Conservation (phyloP, 73 alveolate species). For the Uronychia setigera region DNA sequence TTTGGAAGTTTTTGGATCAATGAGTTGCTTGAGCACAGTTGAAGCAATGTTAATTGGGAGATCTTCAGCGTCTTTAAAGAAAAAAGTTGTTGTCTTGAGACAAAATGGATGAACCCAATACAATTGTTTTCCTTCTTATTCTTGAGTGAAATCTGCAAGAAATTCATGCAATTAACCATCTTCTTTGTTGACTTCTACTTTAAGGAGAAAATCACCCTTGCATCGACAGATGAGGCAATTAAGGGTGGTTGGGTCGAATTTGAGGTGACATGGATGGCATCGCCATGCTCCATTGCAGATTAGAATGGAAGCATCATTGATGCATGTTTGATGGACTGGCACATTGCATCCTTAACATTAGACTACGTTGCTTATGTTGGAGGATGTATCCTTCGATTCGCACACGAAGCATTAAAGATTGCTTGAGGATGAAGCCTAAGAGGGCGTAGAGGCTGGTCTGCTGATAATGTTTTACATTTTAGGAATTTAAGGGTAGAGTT, state of each 20-base stretch:
- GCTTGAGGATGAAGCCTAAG: no score
- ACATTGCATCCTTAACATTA: not conserved
- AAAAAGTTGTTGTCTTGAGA: not conserved
- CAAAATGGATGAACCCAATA: not conserved
- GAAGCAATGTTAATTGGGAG: no score
- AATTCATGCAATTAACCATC: not conserved
- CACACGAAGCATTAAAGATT: not conserved
- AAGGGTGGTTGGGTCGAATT: not conserved
- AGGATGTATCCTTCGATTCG: not conserved
- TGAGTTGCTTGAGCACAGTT: no score
- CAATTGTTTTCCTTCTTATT: not conserved
- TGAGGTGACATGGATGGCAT: not conserved
- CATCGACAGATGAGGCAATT: not conserved
- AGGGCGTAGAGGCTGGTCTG: no score
- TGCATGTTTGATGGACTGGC: not conserved
- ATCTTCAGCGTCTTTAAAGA: not conserved
- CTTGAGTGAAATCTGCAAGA: not conserved
- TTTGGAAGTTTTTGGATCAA: no score
- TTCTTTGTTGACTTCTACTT: not conserved
- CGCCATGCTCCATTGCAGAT: not conserved
- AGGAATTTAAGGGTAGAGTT: no score
- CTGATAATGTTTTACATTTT: no score
- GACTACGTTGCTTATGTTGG: not conserved
- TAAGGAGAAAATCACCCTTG: not conserved
- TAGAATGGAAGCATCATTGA: not conserved